Percentiles rank a stretch among this genome's conserved stretches.
Evolutionary conservation across 2,329 filamentous ascomycete species (phyloP).

Genomic region (Raffaelea ambrosiae): DNA sequence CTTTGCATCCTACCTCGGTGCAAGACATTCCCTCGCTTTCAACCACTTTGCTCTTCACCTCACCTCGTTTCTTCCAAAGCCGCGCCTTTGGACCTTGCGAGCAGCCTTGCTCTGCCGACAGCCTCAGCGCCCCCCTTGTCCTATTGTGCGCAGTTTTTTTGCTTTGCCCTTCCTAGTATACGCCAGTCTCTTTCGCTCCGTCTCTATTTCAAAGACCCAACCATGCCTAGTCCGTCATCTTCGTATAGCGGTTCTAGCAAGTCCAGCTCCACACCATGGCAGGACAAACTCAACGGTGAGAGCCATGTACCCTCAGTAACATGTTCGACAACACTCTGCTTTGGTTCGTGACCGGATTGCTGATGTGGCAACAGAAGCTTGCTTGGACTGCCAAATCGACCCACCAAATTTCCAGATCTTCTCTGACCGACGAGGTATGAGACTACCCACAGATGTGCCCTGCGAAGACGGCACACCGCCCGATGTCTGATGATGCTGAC

Average conservation of each 20-base stretch:
- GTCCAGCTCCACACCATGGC: constrained; percentile 18
- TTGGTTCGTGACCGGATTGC: too few species aligned
- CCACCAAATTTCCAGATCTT: constrained; percentile 22
- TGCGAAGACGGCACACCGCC: neutral
- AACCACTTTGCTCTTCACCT: neutral
- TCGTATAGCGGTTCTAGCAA: constrained; percentile 5
- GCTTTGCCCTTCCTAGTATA: neutral
- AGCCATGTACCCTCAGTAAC: neutral
- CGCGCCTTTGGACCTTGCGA: neutral
- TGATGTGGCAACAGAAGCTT: constrained; percentile 21
- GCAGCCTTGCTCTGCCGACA: too few species aligned
- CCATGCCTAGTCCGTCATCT: constrained; percentile 9
- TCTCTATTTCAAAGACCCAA: neutral
- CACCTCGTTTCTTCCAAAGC: neutral
- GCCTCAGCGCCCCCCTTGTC: neutral
- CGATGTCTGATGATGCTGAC: neutral
- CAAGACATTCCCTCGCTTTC: too few species aligned
- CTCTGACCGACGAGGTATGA: constrained; percentile 25
- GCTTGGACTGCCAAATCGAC: constrained; percentile 19
- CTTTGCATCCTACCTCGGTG: neutral
- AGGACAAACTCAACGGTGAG: constrained; percentile 23
- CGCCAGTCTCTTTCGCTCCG: neutral
- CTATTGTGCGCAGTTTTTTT: neutral
- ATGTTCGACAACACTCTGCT: neutral
- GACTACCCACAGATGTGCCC: neutral